Evolutionary conservation across 2,329 filamentous ascomycete genomes (phyloP).

Genomic region (Penicillium sp.): DNA sequence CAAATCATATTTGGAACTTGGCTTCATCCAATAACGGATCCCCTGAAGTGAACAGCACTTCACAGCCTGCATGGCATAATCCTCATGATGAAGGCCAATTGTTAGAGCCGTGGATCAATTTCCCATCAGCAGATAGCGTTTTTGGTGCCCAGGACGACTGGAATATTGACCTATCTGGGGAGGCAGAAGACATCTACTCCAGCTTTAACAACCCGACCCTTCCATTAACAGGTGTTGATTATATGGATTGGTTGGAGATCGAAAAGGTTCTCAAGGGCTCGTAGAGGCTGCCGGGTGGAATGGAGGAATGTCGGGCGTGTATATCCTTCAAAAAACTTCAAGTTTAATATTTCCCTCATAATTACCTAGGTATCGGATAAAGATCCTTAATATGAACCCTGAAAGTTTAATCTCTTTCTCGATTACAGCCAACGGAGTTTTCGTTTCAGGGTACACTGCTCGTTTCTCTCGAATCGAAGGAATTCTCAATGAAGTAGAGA

Average conservation of each 20-base stretch:
- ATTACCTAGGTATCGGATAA: too few relatives aligned
- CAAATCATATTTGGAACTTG: constrained; percentile 9
- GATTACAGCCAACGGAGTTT: too few relatives aligned
- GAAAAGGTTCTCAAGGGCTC: constrained; percentile 23
- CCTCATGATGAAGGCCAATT: constrained; percentile 14
- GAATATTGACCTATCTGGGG: constrained; percentile 19
- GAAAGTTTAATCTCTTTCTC: too few relatives aligned
- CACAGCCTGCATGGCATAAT: background rate
- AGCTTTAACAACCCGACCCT: constrained; percentile 26
- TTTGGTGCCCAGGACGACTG: constrained; percentile 24
- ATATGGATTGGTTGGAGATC: constrained; percentile 29
- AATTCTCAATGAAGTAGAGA: constrained; percentile 19
- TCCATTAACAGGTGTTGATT: constrained; percentile 25
- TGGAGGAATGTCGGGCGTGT: background rate
- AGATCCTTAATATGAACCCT: too few relatives aligned
- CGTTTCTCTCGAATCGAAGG: background rate
- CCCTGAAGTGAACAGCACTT: background rate
- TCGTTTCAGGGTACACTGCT: too few relatives aligned
- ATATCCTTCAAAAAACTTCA: too few relatives aligned
- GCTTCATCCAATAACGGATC: background rate
- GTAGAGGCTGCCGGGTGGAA: background rate
- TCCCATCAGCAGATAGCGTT: background rate
- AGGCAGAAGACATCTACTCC: constrained; percentile 28
- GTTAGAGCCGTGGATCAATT: constrained; percentile 17
- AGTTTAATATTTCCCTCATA: too few relatives aligned